phyloP scores from a whole-genome alignment of 805 yeast species.

The Ogataea minuta region DNA sequence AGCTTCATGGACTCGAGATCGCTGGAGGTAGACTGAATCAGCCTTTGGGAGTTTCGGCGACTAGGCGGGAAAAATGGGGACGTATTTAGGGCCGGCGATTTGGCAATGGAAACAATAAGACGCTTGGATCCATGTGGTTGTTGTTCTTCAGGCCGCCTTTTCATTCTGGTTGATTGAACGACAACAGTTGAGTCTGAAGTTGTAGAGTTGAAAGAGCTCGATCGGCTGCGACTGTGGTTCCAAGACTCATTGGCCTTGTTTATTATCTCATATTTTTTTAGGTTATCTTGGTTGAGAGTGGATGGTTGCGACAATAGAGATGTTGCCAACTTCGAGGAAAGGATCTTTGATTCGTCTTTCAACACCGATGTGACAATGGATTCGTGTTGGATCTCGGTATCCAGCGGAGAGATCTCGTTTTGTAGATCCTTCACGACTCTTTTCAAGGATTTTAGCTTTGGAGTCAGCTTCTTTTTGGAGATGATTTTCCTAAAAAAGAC shows the following conservation, averaged over 20 bases:
- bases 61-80: constrained; percentile 16
- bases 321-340: constrained; percentile 16
- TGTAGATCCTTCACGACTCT: constrained; percentile 35
- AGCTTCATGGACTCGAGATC: constrained; percentile 32
- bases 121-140: constrained; percentile 17
- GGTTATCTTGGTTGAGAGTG: constrained; percentile 8
- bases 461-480: constrained; percentile 30
- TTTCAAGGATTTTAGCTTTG: constrained; percentile 36
- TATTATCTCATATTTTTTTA: constrained; percentile 34
- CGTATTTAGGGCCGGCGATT: constrained; percentile 7
- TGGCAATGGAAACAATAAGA: constrained; percentile 22
- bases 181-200: constrained; percentile 9
- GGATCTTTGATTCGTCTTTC: constrained; percentile 30
- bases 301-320: constrained; percentile 14
- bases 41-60: constrained; percentile 27
- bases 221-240: constrained; percentile 27
- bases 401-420: constrained; percentile 34
- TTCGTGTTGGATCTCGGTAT: constrained; percentile 37
- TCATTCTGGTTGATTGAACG: constrained; percentile 4
- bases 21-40: constrained; percentile 32
- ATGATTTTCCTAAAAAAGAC: constrained; percentile 33
- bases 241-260: constrained; percentile 37
- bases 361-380: constrained; percentile 33
- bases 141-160: constrained; percentile 19
- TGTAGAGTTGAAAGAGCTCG: constrained; percentile 7